Percentiles rank a stretch among this genome's conserved stretches.
phyloP scores from a whole-genome alignment of 23 red algal species.

The Pyropia yezoensis region DNA sequence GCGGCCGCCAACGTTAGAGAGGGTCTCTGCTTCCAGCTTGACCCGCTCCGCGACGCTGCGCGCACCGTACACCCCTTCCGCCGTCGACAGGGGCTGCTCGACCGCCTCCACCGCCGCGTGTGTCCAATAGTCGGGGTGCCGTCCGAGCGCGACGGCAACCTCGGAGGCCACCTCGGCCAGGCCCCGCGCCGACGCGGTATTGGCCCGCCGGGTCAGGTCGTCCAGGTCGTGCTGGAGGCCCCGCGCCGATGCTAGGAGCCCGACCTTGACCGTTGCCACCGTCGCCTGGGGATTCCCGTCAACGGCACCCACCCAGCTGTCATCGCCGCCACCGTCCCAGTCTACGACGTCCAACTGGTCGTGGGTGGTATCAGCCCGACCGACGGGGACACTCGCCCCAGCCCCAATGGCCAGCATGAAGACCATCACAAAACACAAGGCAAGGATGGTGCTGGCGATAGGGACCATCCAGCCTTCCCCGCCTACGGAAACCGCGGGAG shows the following conservation, averaged over 20 bases:
- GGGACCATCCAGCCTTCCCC: too few species aligned
- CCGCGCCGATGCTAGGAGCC: constrained; percentile 10
- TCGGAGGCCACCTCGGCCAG: constrained; percentile 14
- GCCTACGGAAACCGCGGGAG: too few species aligned
- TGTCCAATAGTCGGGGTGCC: constrained; percentile 43
- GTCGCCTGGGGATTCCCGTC: background rate
- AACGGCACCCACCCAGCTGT: background rate
- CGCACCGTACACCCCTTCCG: background rate
- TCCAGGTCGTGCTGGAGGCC: constrained; percentile 27
- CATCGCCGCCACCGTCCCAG: too few species aligned
- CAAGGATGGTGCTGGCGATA: too few species aligned
- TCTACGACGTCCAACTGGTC: too few species aligned
- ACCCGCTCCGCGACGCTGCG: constrained; percentile 14
- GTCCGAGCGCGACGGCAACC: constrained; percentile 11
- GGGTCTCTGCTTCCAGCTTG: constrained; percentile 15
- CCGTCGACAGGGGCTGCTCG: background rate
- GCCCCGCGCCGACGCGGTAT: constrained; percentile 21
- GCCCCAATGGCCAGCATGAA: too few species aligned
- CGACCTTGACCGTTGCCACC: constrained; percentile 25
- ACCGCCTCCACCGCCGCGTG: background rate
- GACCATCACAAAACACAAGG: too few species aligned
- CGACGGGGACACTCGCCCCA: too few species aligned
- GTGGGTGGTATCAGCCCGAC: too few species aligned
- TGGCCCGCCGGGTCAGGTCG: constrained; percentile 1
- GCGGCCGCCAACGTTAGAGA: constrained; percentile 5